These are phyloP conservation scores for Fusarium duplospermum DNA, from an alignment of 2,329 filamentous ascomycete species.

Conservation along the genomic window DNA sequence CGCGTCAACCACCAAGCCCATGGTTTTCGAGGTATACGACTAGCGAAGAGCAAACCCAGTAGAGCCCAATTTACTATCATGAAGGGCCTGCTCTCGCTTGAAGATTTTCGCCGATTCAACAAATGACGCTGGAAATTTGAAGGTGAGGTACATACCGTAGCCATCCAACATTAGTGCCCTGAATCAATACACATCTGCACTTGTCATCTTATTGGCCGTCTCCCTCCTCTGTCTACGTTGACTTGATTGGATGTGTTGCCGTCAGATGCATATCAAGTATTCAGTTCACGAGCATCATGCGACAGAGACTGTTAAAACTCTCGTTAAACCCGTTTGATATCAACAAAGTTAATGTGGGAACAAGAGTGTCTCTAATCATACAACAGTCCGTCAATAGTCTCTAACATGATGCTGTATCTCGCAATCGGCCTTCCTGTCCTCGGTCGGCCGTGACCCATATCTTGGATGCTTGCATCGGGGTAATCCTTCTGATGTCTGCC, in stretches of 20 bases:
- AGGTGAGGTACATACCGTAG: slow-evolving; percentile 76
- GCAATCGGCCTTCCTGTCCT: slow-evolving; percentile 11
- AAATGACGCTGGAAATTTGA: slow-evolving; percentile 83
- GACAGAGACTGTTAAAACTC: neutral
- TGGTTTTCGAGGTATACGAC: slow-evolving; percentile 94
- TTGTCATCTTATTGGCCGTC: neutral
- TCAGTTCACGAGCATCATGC: neutral
- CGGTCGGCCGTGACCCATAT: slow-evolving; percentile 19
- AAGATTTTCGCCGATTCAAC: slow-evolving; percentile 79
- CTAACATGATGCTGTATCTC: slow-evolving; percentile 26
- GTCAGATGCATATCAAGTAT: neutral
- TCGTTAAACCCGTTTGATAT: neutral
- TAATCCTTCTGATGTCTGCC: slow-evolving; percentile 23
- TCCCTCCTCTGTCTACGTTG: neutral
- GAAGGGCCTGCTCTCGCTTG: slow-evolving; percentile 73
- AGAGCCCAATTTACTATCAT: slow-evolving; percentile 59
- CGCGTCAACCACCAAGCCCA: slow-evolving; percentile 77
- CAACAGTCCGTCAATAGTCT: slow-evolving; percentile 24
- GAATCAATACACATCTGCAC: neutral
- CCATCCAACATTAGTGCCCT: neutral
- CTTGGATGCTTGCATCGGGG: slow-evolving; percentile 12
- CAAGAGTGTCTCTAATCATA: slow-evolving; percentile 31
- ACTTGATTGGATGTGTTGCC: neutral
- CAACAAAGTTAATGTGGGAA: slow-evolving; percentile 25
- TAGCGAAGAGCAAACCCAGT: slow-evolving; percentile 81